Base-by-base conservation (phyloP, 768 basidiomycete genomes). In the Naematelia aurantialba region DNA sequence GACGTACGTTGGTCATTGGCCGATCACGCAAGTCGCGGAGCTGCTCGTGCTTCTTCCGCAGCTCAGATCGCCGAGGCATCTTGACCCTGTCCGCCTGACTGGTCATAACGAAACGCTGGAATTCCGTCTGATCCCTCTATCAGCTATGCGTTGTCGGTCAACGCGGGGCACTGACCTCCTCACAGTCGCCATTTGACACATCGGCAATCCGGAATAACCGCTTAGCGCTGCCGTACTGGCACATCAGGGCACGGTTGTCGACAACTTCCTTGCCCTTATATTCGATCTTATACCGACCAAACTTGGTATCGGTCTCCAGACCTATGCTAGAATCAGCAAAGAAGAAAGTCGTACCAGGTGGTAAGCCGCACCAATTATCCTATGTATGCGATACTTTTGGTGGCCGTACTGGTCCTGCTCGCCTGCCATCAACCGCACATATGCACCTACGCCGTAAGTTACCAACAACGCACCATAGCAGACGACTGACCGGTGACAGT, bases 351-450 rank as follows among this genome's bases (percentile, higher is more conserved):
- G 14, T 46, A n/a, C 4, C 45, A 5, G 4, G 45, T 46, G 12
- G 19, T 12, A 19, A 5, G 26, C 81, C 89, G 65, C 57, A 92
- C 92, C 84, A 19, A 78, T 76, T 34, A 98, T 81, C 77, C 89
- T 84, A 71, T 90, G 92, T 48, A 92, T 82, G 56, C 93, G 83
- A 76, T 97, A 97, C 21, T 88, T 82, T 17, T 82, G 81, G 53
- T 79, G 66, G 4, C 81, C 80, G 8, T 78, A 73, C 51, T 76
- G 72, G 56, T 89, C 86, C 1, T 79, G 65, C 4, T 73, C 71
- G 0, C 89, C 89, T 63, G 93, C 85, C 39, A 89, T 79, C 70
- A 89, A 88, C 39, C 93, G 84, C 10, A 98, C 91, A 84, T 86
- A 98, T 24, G 85, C 84, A 47, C 87, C 92, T 91, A 49, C 46